A percentile compares a stretch with the other conserved stretches of the same genome.
Conservation (phyloP, 1,284 basidiomycete species). For the Tremellales sp. region DNA sequence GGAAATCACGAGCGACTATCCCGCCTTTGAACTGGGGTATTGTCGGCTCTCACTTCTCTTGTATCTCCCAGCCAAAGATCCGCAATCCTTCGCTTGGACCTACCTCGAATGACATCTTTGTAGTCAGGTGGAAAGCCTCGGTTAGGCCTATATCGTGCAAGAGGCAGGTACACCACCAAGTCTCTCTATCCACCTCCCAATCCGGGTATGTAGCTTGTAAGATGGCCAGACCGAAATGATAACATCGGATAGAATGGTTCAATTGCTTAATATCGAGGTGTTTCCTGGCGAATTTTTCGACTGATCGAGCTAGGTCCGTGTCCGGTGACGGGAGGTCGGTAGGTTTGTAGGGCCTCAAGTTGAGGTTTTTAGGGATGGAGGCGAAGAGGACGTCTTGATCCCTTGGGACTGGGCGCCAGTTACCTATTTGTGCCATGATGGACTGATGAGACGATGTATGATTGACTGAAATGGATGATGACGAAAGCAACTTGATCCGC, state of each 20-base stretch:
- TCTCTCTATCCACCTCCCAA: constrained; percentile 51
- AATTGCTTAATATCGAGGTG: constrained; percentile 54
- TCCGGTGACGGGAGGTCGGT: constrained; percentile 9
- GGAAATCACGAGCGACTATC: constrained; percentile 48
- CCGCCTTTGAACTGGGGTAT: constrained; percentile 54
- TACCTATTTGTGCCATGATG: not conserved
- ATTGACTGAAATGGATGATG: too few species aligned
- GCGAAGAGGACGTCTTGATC: not conserved
- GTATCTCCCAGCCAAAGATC: constrained; percentile 41
- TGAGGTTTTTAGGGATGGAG: not conserved
- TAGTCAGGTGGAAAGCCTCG: constrained; percentile 25
- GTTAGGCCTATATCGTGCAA: constrained; percentile 60
- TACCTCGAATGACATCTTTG: constrained; percentile 5
- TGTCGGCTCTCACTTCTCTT: too few species aligned
- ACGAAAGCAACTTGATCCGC: too few species aligned
- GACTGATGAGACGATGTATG: not conserved
- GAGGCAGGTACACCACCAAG: constrained; percentile 56
- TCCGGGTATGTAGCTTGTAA: constrained; percentile 14
- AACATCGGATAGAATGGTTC: constrained; percentile 56
- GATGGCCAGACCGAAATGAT: constrained; percentile 27
- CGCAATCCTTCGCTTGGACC: constrained; percentile 51
- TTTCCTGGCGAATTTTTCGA: constrained; percentile 11
- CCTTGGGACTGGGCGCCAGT: not conserved
- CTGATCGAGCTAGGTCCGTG: constrained; percentile 10
- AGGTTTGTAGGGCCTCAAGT: not conserved